Evolutionary conservation across 2,329 filamentous ascomycete genomes (phyloP).

Genomic region (Colletotrichum phormii): DNA sequence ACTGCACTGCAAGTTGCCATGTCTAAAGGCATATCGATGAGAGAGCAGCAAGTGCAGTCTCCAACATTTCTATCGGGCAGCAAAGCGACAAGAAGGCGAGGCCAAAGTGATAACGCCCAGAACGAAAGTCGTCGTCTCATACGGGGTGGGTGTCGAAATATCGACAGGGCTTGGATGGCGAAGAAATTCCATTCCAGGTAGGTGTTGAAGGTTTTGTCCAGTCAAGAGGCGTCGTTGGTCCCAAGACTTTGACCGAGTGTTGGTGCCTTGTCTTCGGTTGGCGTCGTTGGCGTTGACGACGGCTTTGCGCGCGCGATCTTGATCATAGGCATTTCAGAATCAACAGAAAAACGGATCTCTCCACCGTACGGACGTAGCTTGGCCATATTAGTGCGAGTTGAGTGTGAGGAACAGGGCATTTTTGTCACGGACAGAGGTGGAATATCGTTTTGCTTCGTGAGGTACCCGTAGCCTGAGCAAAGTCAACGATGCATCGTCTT

Average conservation of each 20-base stretch:
- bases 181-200: not conserved
- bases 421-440: not conserved
- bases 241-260: slow-evolving; percentile 9
- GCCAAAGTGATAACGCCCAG: not conserved
- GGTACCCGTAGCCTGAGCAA: not conserved
- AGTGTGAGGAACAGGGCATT: not conserved
- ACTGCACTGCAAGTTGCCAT: slow-evolving; percentile 5
- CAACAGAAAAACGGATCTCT: not conserved
- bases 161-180: not conserved
- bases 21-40: not conserved
- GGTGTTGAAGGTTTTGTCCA: slow-evolving; percentile 3
- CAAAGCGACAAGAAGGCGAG: not conserved
- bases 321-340: slow-evolving; percentile 2
- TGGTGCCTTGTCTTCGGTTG: not conserved
- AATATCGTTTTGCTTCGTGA: not conserved
- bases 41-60: not conserved
- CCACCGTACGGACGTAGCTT: not conserved
- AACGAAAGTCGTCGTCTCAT: not conserved
- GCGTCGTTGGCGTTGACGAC: not conserved
- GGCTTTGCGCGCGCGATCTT: not conserved
- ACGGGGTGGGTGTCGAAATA: not conserved
- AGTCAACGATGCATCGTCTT: not conserved
- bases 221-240: slow-evolving; percentile 1
- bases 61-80: not conserved
- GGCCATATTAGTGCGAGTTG: not conserved